Evolutionary conservation across 768 basidiomycete genomes (phyloP).

Genomic region (Naganishia friedmannii): DNA sequence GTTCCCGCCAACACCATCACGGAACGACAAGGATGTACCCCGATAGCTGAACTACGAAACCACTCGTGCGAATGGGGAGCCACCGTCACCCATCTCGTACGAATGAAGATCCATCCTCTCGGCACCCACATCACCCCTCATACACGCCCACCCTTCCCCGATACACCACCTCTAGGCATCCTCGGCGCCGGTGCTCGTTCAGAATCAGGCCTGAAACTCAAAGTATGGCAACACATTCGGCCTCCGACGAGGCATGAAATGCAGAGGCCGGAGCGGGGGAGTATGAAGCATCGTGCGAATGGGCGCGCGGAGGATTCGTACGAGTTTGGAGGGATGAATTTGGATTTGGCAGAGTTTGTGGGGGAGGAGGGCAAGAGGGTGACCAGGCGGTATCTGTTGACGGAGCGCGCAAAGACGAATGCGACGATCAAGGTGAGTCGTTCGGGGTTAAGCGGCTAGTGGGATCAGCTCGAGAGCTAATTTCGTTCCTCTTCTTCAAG

Average conservation of each 20-base stretch:
- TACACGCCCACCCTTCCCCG: conserved; percentile 4
- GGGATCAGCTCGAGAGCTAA: not conserved
- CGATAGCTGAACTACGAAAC: conserved; percentile 10
- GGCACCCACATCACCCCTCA: not conserved
- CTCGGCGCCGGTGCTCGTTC: conserved; percentile 27
- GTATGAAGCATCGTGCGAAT: conserved; percentile 18
- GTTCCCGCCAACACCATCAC: conserved; percentile 15
- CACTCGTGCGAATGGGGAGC: conserved; percentile 20
- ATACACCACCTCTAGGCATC: conserved; percentile 16
- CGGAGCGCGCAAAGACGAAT: conserved; percentile 30
- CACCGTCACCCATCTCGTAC: conserved; percentile 14
- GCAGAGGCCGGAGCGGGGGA: not conserved
- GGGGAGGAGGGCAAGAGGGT: conserved; percentile 23
- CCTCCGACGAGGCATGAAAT: conserved; percentile 2
- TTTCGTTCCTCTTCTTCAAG: not conserved
- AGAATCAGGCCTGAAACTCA: conserved; percentile 28
- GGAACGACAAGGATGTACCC: conserved; percentile 21
- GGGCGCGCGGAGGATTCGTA: conserved; percentile 12
- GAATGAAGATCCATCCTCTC: conserved; percentile 12
- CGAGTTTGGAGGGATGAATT: conserved; percentile 28
- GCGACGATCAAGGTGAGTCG: conserved; percentile 31
- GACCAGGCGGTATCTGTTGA: conserved; percentile 32
- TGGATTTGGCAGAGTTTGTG: conserved; percentile 34
- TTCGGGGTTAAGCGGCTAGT: not conserved
- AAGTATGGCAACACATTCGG: conserved; percentile 28